These are phyloP conservation scores for Xylariaceae sp. DNA, from an alignment of 2,329 filamentous ascomycete species.

Conservation along the genomic window DNA sequence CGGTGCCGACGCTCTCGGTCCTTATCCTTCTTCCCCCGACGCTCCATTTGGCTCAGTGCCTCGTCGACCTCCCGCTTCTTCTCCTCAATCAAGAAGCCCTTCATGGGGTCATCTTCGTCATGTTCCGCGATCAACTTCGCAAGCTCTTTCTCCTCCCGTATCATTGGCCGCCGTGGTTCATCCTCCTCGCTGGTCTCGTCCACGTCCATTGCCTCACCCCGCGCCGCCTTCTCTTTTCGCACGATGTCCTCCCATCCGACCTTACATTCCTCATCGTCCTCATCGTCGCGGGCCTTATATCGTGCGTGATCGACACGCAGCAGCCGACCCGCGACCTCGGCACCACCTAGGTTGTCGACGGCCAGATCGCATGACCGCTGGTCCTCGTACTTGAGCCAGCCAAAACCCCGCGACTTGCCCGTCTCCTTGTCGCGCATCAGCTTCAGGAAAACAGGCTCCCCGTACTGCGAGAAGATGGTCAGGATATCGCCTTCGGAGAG, in stretches of 20 bases:
- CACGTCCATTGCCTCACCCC: conserved; percentile 33
- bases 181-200: conserved; percentile 39
- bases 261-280: conserved; percentile 56
- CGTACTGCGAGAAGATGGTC: conserved; percentile 95
- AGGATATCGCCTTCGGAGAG: conserved; percentile 93
- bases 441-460: conserved; percentile 90
- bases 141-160: conserved; percentile 80
- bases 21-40: conserved; percentile 43
- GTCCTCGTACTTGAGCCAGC: conserved; percentile 97
- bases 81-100: conserved; percentile 80
- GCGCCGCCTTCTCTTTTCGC: conserved; percentile 43
- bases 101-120: conserved; percentile 98
- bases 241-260: conserved; percentile 58
- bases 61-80: conserved; percentile 84
- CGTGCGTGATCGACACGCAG: conserved; percentile 88
- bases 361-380: conserved; percentile 93
- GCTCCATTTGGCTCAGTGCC: conserved; percentile 49
- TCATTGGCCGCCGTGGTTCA: conserved; percentile 49
- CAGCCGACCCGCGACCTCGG: conserved; percentile 73
- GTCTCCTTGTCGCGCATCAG: conserved; percentile 93
- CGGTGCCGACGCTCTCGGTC: conserved; percentile 30
- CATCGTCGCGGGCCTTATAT: conserved; percentile 84
- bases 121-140: conserved; percentile 70
- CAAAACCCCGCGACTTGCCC: conserved; percentile 90
- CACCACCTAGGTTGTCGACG: conserved; percentile 90